phyloP scores from a whole-genome alignment of 768 basidiomycete genomes.

The Naganishia vishniacii region DNA sequence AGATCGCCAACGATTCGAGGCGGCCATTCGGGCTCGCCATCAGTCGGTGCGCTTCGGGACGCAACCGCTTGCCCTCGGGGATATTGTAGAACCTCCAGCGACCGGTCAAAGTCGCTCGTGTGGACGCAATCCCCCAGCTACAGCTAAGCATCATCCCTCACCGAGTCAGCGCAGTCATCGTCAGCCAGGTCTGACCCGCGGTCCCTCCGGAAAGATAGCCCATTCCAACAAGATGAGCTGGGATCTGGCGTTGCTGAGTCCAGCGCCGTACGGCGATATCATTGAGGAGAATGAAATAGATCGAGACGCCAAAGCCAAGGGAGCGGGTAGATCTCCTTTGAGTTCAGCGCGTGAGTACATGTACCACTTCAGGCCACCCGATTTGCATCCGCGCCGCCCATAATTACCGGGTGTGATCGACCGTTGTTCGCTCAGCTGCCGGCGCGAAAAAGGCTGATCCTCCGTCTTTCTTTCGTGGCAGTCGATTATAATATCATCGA shows the following conservation, averaged over 20 bases:
- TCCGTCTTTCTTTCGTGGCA: neutral
- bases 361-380: no score
- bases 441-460: neutral
- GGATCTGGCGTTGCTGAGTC: slow-evolving; percentile 13
- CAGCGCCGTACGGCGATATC: neutral
- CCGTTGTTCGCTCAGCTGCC: no score
- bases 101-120: no score
- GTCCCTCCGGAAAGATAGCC: neutral
- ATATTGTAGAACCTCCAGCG: neutral
- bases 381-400: neutral
- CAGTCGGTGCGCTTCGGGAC: neutral
- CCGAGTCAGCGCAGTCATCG: neutral
- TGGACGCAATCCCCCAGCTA: no score
- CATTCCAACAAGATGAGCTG: slow-evolving; percentile 10
- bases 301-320: neutral
- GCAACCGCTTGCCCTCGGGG: neutral
- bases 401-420: no score
- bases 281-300: neutral
- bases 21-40: slow-evolving; percentile 1
- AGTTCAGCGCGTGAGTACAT: neutral
- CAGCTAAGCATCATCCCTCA: no score
- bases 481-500: slow-evolving; percentile 2
- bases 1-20: neutral
- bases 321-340: neutral
- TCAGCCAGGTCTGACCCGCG: neutral